Percentiles rank a stretch among this genome's conserved stretches.
Conservation (phyloP, 2,329 filamentous ascomycete genomes). For the Nemania abortiva region DNA sequence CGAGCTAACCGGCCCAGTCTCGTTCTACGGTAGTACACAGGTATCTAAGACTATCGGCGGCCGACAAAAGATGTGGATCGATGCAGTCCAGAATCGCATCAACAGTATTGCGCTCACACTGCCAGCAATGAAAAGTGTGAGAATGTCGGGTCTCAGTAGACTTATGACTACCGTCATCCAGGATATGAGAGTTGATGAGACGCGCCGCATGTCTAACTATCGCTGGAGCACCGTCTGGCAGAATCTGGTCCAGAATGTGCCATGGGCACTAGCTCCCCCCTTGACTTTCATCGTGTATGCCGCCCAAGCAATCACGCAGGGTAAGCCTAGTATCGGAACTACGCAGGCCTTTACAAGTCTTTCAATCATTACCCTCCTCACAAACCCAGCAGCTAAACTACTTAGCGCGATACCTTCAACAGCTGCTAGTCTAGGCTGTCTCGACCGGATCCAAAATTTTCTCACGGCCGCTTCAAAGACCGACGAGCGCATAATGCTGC, state of each 20-base stretch:
- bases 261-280: no score
- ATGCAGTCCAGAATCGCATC: slow-evolving; percentile 3
- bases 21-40: not conserved
- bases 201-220: no score
- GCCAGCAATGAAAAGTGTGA: slow-evolving; percentile 2
- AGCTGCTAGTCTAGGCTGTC: not conserved
- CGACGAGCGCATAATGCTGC: not conserved
- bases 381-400: not conserved
- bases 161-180: slow-evolving; percentile 3
- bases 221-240: no score
- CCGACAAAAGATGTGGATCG: slow-evolving; percentile 5
- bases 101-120: not conserved
- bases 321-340: not conserved
- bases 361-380: not conserved
- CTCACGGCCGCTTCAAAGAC: not conserved
- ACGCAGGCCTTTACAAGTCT: not conserved
- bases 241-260: no score
- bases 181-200: no score
- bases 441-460: not conserved
- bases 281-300: no score
- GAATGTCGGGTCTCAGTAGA: slow-evolving; percentile 8
- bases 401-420: not conserved
- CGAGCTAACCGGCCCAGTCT: not conserved
- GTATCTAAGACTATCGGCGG: not conserved
- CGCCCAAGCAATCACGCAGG: no score